Percentiles rank a stretch among this genome's conserved stretches.
Conservation (phyloP, 768 basidiomycete species). For the Cystobasidium tubakii region DNA sequence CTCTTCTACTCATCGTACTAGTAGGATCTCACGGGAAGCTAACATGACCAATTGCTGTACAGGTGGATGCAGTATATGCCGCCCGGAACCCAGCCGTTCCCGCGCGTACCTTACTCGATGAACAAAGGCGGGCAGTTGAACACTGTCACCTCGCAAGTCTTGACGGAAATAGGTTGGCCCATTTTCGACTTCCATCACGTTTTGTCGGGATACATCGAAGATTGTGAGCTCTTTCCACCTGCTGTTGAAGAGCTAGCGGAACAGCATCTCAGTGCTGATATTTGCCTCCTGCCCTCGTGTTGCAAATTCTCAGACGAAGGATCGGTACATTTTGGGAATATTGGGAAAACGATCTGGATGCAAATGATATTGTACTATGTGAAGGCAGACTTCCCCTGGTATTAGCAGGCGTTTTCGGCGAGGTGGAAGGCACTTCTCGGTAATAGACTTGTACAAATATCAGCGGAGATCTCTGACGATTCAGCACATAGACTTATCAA, state of each 20-base stretch:
- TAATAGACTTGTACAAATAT: too few species aligned
- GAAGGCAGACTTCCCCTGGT: not conserved
- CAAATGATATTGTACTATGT: constrained; percentile 15
- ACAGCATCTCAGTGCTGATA: too few species aligned
- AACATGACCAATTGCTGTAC: too few species aligned
- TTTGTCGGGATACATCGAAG: constrained; percentile 1
- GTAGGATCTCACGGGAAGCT: too few species aligned
- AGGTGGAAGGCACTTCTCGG: too few species aligned
- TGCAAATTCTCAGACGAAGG: not conserved
- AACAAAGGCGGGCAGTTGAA: constrained; percentile 6
- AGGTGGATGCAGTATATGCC: constrained; percentile 18
- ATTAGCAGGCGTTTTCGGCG: not conserved
- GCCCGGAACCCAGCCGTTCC: not conserved
- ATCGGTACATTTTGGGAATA: constrained; percentile 7
- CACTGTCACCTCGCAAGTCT: constrained; percentile 8
- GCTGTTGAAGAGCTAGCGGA: not conserved
- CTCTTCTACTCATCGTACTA: not conserved
- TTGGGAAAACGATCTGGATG: constrained; percentile 5
- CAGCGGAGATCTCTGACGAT: too few species aligned
- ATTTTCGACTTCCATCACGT: constrained; percentile 14
- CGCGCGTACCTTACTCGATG: constrained; percentile 5
- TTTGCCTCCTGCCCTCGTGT: too few species aligned
- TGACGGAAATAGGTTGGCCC: not conserved
- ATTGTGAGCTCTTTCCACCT: not conserved
- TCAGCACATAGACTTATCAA: too few species aligned